Conservation (phyloP, 2,329 filamentous ascomycete genomes). For the Colletotrichum sp. region DNA sequence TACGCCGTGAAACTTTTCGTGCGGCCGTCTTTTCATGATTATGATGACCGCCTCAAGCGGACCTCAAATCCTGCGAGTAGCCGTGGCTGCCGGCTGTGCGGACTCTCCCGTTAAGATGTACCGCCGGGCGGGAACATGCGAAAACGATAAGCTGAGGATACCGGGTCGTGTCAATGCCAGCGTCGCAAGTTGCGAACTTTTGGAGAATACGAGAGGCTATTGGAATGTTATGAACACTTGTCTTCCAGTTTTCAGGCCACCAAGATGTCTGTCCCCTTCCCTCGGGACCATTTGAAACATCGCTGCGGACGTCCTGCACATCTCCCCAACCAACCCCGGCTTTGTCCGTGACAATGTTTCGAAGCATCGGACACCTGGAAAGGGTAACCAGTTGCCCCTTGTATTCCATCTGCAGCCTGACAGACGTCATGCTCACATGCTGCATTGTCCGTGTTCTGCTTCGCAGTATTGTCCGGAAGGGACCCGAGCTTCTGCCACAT, state of each 20-base stretch:
- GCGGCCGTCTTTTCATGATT: neutral
- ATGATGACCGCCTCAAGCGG: neutral
- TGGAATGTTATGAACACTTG: neutral
- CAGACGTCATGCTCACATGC: neutral
- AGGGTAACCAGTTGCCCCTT: neutral
- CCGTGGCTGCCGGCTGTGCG: neutral
- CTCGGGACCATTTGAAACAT: neutral
- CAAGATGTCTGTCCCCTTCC: neutral
- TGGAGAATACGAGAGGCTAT: neutral
- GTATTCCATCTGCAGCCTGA: neutral
- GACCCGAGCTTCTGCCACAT: neutral
- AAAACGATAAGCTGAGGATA: neutral
- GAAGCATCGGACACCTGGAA: neutral
- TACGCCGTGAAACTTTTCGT: neutral
- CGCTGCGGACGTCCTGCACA: neutral
- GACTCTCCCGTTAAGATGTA: neutral
- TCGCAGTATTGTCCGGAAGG: neutral
- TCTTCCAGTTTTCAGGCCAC: neutral
- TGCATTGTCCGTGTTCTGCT: neutral
- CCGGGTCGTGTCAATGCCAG: neutral
- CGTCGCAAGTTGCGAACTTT: neutral
- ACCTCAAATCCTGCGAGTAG: neutral
- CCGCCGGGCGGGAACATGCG: neutral
- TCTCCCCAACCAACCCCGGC: neutral
- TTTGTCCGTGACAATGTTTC: neutral